phyloP scores from a whole-genome alignment of 108 stramenopile genomes.

The Pseudonitzschia pungens region DNA sequence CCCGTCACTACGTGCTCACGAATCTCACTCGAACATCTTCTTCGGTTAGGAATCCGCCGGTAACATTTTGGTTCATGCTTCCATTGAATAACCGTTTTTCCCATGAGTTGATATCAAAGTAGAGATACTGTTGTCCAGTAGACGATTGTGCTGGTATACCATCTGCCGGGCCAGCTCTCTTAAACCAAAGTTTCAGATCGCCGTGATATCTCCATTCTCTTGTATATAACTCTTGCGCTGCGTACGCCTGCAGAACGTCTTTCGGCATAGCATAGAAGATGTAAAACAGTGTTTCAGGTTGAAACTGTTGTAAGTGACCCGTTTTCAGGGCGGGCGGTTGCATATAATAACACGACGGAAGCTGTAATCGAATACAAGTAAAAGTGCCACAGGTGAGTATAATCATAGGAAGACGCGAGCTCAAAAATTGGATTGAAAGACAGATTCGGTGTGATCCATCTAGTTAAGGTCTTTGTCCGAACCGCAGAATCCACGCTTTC shows the following conservation, averaged over 20 bases:
- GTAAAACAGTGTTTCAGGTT: slow-evolving; percentile 98
- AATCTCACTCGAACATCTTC: slow-evolving; percentile 88
- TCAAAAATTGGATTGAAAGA: background rate
- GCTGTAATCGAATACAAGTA: slow-evolving; percentile 34
- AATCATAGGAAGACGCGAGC: too few relatives aligned
- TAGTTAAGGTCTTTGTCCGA: too few relatives aligned
- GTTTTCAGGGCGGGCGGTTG: slow-evolving; percentile 90
- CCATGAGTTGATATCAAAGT: slow-evolving; percentile 91
- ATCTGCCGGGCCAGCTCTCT: slow-evolving; percentile 74
- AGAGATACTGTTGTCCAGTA: slow-evolving; percentile 75
- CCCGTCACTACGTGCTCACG: slow-evolving; percentile 58
- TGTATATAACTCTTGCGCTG: slow-evolving; percentile 97
- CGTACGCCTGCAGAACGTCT: slow-evolving; percentile 95
- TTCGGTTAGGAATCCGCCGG: slow-evolving; percentile 77
- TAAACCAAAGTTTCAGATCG: slow-evolving; percentile 96
- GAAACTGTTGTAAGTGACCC: slow-evolving; percentile 93
- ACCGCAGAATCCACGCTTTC: too few relatives aligned
- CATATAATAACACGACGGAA: slow-evolving; percentile 95
- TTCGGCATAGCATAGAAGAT: slow-evolving; percentile 97
- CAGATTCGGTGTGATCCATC: background rate
- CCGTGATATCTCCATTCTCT: slow-evolving; percentile 97
- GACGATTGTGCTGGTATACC: slow-evolving; percentile 48
- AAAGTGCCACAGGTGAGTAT: background rate
- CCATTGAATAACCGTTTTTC: slow-evolving; percentile 81
- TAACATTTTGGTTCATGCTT: slow-evolving; percentile 84